Percentiles rank a stretch among this genome's conserved stretches.
Evolutionary conservation across 2,329 filamentous ascomycete species (phyloP).

Genomic region (Epicoccum sorghinum): DNA sequence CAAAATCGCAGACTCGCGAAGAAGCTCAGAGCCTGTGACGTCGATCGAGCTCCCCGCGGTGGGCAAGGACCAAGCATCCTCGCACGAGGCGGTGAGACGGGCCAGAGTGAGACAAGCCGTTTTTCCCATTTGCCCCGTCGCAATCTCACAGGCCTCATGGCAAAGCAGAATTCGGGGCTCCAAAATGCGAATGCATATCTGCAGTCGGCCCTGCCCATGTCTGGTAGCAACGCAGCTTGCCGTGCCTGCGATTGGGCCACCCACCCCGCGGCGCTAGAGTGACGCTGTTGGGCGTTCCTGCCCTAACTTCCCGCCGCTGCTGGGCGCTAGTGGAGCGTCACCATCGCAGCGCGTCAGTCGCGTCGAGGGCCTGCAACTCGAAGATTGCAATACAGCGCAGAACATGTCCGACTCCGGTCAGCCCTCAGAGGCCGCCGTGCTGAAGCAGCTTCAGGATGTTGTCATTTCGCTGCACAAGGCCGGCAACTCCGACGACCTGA

Average conservation of each 20-base stretch:
- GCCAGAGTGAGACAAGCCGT: not conserved
- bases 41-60: constrained; percentile 15
- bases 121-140: constrained; percentile 6
- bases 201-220: constrained; percentile 6
- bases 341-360: constrained; percentile 13
- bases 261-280: constrained; percentile 12
- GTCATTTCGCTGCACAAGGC: constrained; percentile 50
- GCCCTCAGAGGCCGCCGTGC: constrained; percentile 48
- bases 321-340: constrained; percentile 16
- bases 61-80: constrained; percentile 12
- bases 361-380: constrained; percentile 8
- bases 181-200: constrained; percentile 2
- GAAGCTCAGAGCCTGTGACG: constrained; percentile 9
- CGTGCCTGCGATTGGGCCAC: constrained; percentile 7
- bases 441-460: constrained; percentile 48
- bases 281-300: constrained; percentile 19
- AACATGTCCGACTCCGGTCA: constrained; percentile 43
- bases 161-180: constrained; percentile 6
- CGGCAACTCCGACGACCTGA: constrained; percentile 58
- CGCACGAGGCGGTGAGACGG: constrained; percentile 14
- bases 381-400: constrained; percentile 14
- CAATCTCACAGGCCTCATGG: constrained; percentile 2
- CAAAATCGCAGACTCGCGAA: constrained; percentile 12
- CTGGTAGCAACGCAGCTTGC: not conserved
- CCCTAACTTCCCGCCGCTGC: constrained; percentile 4